Base-by-base conservation (phyloP, 2,329 filamentous ascomycete species). In the Penicillium sp. region DNA sequence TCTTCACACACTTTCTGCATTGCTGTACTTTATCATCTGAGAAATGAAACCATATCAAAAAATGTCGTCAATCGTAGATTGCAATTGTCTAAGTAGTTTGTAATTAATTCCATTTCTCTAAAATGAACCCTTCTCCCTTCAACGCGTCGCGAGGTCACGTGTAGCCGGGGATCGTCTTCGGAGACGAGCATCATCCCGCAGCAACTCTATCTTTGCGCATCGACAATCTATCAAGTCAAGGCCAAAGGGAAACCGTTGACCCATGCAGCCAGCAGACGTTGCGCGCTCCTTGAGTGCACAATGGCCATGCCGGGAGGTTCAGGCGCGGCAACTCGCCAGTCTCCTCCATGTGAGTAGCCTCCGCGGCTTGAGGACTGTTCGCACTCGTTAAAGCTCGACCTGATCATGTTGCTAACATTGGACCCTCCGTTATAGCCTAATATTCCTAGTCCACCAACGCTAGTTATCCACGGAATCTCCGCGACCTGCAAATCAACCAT, bases 401-500 rank as follows among this genome's bases (percentile, higher is more conserved):
- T 18, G 16, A 22, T 5, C 18, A 20, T 13, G 22, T 13, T 36
- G 30, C 48, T 48, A n/a, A 41, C 33, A 16, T 27, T 24, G 22
- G 40, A 36, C 1, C 43, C n/a, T 36, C 4, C 43, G 10, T 16
- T n/a, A 54, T 44, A 75, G 72, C 64, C 66, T 38, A 33, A 51
- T 14, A 56, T 86, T n/a, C 86, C 89, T 27, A 86, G 83, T 50
- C 88, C 88, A 50, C 78, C 84, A 10, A 88, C 89, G 54, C 70
- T 96, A 10, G 84, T 96, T 20, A 72, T 95, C 44, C 86, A 97
- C 69, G 94, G 94, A 45, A 83, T 91, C 27, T 86, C 92, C 64
- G 87, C 90, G 2, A 95, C 92, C 0, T 92, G 91, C 36, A 97
- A 97, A 74, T 89, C 85, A 28, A 82, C 83, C 43, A 80, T 96